Evolutionary conservation across 371 early-diverging fungal genomes (phyloP), one percentile per base, ranked within the genome.

Genomic region (Mucor circinelloides): DNA sequence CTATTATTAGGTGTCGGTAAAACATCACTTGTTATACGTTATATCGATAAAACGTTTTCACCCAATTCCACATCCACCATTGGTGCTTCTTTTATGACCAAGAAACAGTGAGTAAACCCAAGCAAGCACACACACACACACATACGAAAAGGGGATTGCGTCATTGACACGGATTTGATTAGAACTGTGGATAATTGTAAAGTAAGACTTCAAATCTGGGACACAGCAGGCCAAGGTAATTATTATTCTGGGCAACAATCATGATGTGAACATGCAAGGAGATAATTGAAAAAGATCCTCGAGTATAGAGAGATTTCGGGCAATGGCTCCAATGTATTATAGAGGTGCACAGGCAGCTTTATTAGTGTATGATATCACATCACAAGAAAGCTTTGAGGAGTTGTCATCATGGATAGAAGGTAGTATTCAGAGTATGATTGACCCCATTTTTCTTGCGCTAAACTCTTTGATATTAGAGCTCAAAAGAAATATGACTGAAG

Each of bases 61-160:
- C 89, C 89, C 64, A 89, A 90, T 70, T 90, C 89, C 52, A 87
- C 91, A n/a, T 91, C 91, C 23, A 93, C 93, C 44, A 91, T 93
- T 68, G 93, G 93, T 40, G 93, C 91, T 30, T 90, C 90, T n/a
- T 93, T 93, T 71, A 88, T 90, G 81, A 90, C 91, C 7, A 90
- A 88, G 63, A 91, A 91, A 73, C 81, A 89, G 89, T 88, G 85
- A 69, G 84, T 62, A 8, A 36, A 36, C 13, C 9, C 9, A 9
- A 30, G 9, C 1, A 10, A 36, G 9, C 1, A n/a, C 25, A 48
- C 48, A 48, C 23, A 23, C 23, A 46, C 15, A 38, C 40, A 38
- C 10, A 40, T 44, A n/a, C 3, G 6, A 19, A 44, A 50, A 12
- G 23, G n/a, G 10, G 12, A 52, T 40, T 56, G 30, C 61, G 27